Conservation (phyloP, 1,284 basidiomycete species). For the Cutaneotrichosporon sp. region DNA sequence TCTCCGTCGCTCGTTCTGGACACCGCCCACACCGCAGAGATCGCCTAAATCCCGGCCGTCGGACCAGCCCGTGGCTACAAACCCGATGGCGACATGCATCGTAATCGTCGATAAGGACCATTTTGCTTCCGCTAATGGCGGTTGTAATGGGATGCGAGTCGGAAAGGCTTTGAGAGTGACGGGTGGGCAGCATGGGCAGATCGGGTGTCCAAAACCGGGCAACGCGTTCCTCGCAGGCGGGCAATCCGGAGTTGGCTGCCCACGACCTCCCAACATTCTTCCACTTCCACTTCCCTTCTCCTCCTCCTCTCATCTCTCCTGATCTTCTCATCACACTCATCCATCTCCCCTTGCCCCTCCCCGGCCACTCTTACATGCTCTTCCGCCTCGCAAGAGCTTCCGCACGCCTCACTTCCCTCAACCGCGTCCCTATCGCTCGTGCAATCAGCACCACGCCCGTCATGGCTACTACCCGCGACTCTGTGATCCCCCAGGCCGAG, state of each 20-base stretch:
- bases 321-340: not conserved
- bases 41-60: too few species aligned
- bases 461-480: constrained; percentile 33
- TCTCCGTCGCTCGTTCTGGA: too few species aligned
- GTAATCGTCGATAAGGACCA: too few species aligned
- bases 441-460: constrained; percentile 18
- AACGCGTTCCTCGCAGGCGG: not conserved
- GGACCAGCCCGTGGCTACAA: too few species aligned
- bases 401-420: constrained; percentile 2
- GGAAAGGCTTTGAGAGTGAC: too few species aligned
- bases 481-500: constrained; percentile 43
- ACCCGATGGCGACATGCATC: too few species aligned
- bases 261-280: not conserved
- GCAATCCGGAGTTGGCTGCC: too few species aligned
- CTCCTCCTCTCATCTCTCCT: not conserved
- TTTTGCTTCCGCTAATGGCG: too few species aligned
- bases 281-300: not conserved
- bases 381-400: constrained; percentile 1
- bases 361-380: constrained; percentile 9
- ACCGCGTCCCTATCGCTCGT: constrained; percentile 4
- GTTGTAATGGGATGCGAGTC: too few species aligned
- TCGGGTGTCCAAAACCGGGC: not conserved
- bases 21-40: too few species aligned
- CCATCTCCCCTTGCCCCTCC: not conserved
- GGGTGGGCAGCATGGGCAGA: too few species aligned